Evolutionary conservation across 2,329 filamentous ascomycete species (phyloP).

Genomic region (Penicillium griseofulvum): DNA sequence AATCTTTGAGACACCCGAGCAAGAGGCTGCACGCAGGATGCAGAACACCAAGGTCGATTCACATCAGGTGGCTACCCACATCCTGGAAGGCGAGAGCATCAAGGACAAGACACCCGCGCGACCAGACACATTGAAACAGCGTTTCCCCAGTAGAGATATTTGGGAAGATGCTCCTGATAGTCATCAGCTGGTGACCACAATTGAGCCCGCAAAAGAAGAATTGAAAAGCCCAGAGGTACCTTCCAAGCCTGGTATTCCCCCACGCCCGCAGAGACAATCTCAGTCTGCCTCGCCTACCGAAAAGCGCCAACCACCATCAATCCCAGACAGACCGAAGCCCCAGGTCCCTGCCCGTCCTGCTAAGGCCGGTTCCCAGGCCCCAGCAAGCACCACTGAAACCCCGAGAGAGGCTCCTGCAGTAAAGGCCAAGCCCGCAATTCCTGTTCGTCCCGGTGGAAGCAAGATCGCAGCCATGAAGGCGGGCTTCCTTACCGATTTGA

Average conservation of each 20-base stretch:
- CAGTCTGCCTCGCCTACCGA: slow-evolving; percentile 49
- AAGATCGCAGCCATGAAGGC: slow-evolving; percentile 92
- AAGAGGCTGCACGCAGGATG: slow-evolving; percentile 47
- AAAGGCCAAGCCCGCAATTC: slow-evolving; percentile 81
- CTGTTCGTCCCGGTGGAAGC: slow-evolving; percentile 70
- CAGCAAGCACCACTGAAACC: slow-evolving; percentile 35
- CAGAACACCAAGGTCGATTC: slow-evolving; percentile 41
- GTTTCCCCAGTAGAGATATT: slow-evolving; percentile 88
- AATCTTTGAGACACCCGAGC: slow-evolving; percentile 47
- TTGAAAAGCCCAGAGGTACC: slow-evolving; percentile 40
- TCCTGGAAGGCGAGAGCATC: slow-evolving; percentile 29
- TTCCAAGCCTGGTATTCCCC: slow-evolving; percentile 34
- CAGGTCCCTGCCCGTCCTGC: slow-evolving; percentile 63
- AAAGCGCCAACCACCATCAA: slow-evolving; percentile 49
- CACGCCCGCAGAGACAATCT: slow-evolving; percentile 35
- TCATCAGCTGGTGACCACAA: slow-evolving; percentile 71
- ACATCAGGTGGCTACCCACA: slow-evolving; percentile 35
- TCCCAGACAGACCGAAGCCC: slow-evolving; percentile 63
- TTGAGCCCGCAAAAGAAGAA: slow-evolving; percentile 53
- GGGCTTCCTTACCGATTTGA: slow-evolving; percentile 89
- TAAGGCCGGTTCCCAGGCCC: slow-evolving; percentile 47
- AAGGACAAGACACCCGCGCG: slow-evolving; percentile 36
- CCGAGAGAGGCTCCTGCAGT: slow-evolving; percentile 30
- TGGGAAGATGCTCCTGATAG: slow-evolving; percentile 94
- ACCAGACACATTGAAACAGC: slow-evolving; percentile 57